phyloP scores from a whole-genome alignment of 2,329 filamentous ascomycete genomes.

The Curvularia sp. region DNA sequence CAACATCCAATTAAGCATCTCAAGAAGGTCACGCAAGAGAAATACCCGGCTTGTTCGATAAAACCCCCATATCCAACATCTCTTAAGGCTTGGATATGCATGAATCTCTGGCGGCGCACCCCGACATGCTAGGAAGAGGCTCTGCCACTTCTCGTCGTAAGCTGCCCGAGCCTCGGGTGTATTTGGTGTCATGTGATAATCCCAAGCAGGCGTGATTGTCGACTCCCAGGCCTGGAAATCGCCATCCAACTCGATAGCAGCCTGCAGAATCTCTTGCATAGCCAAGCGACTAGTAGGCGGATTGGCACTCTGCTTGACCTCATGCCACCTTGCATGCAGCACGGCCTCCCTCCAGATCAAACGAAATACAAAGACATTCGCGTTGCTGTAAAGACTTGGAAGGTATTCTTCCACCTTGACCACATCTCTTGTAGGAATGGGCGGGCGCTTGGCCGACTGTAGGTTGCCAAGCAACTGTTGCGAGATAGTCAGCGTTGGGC shows the following conservation, averaged over 20 bases:
- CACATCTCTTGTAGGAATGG: conserved; percentile 31
- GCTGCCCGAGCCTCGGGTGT: conserved; percentile 28
- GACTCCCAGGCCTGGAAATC: conserved; percentile 40
- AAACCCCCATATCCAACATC: conserved; percentile 40
- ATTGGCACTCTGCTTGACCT: conserved; percentile 28
- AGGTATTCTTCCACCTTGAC: conserved; percentile 20
- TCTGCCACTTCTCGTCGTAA: conserved; percentile 35
- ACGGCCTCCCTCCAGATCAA: conserved; percentile 35
- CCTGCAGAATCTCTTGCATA: conserved; percentile 32
- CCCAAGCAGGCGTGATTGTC: conserved; percentile 27
- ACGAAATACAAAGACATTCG: conserved; percentile 32
- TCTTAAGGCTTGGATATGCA: conserved; percentile 31
- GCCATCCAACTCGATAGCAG: conserved; percentile 35
- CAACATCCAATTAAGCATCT: conserved; percentile 45
- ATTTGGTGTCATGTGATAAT: conserved; percentile 32
- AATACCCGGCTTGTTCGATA: conserved; percentile 41
- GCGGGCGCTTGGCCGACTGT: conserved; percentile 34
- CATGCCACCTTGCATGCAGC: conserved; percentile 40
- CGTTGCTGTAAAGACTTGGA: conserved; percentile 31
- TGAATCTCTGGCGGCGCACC: conserved; percentile 42
- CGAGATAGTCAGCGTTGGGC: conserved; percentile 21
- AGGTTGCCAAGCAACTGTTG: conserved; percentile 39
- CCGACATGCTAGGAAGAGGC: conserved; percentile 29
- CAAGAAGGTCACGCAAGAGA: conserved; percentile 38
- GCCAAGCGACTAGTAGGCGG: conserved; percentile 30